Base-by-base conservation (phyloP, 306 rosid species). In the Chamaecrista fasciculata region DNA sequence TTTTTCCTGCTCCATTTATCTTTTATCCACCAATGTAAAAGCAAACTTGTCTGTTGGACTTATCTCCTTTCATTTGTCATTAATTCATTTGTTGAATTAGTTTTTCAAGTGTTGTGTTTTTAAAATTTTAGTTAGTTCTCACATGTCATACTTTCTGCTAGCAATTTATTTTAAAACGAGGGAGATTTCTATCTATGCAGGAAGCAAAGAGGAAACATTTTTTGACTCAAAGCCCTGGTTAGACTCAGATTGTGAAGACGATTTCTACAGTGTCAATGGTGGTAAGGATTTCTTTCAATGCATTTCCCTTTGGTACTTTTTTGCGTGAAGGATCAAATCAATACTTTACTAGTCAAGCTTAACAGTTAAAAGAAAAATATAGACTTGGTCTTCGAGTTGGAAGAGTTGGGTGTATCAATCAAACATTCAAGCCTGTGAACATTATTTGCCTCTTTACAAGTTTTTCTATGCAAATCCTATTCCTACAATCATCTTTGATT, bases 241-340 rank as follows among this genome's bases (percentile, higher is more conserved):
- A 72, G 99, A 95, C 53, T 95, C 99, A 0, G 99, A 95, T 70
- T 86, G 91, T 50, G 99, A 95, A 60, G 97, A 89, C 46, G 98
- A 95, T 76, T 95, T 91, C 72, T 87, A 73, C 34, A 95, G 99
- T 64, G 99, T 95, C 67, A 86, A 88, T 79, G 99, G 99, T 28
- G 99, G 99, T 95, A 85, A 85, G 95, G 20, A 74, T 63, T 34
- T 48, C 34, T 39, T 5, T n/a, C 20, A 71, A 33, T 51, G 37
- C 66, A 66, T 51, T 44, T 42, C 55, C 10, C 7, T 39, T 46
- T 65, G 42, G n/a, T 61, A 18, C 43, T 58, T 67, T 28, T 28
- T 4, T 28, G n/a, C n/a, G n/a, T n/a, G n/a, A n/a, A n/a, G n/a
- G n/a, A n/a, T n/a, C n/a, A n/a, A n/a, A n/a, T n/a, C n/a, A n/a